Percentiles rank a stretch among this genome's conserved stretches.
Evolutionary conservation across 2,329 filamentous ascomycete species (phyloP).

Genomic region (Aureobasidium sp.): DNA sequence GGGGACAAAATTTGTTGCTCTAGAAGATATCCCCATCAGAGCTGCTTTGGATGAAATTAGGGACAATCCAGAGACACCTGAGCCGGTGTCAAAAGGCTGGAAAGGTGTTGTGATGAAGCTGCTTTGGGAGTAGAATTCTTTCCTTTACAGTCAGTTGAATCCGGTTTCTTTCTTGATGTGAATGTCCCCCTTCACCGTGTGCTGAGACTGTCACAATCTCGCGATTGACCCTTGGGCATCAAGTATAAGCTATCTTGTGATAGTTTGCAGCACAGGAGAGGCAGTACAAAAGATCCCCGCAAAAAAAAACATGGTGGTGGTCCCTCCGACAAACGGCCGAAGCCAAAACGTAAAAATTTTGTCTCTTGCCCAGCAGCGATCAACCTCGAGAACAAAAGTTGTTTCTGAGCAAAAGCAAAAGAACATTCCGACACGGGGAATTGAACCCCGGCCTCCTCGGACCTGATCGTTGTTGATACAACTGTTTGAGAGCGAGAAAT

Average conservation of each 20-base stretch:
- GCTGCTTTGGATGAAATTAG: slow-evolving; percentile 4
- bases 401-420: background rate
- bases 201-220: no score
- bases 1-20: slow-evolving; percentile 20
- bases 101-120: background rate
- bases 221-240: no score
- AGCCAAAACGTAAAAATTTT: background rate
- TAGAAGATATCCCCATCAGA: background rate
- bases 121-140: background rate
- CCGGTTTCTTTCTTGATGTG: no score
- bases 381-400: no score
- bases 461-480: no score
- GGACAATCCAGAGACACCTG: background rate
- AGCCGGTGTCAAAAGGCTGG: background rate
- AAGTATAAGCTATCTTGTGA: no score
- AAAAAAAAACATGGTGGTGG: background rate
- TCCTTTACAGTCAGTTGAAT: background rate
- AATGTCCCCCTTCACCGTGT: no score
- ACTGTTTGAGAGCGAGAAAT: no score
- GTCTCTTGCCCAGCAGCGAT: background rate
- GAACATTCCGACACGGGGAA: background rate
- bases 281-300: background rate
- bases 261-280: no score
- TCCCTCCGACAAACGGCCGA: background rate
- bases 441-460: no score